Evolutionary conservation across 2,329 filamentous ascomycete species (phyloP).

Genomic region (Exophiala alcalophila): DNA sequence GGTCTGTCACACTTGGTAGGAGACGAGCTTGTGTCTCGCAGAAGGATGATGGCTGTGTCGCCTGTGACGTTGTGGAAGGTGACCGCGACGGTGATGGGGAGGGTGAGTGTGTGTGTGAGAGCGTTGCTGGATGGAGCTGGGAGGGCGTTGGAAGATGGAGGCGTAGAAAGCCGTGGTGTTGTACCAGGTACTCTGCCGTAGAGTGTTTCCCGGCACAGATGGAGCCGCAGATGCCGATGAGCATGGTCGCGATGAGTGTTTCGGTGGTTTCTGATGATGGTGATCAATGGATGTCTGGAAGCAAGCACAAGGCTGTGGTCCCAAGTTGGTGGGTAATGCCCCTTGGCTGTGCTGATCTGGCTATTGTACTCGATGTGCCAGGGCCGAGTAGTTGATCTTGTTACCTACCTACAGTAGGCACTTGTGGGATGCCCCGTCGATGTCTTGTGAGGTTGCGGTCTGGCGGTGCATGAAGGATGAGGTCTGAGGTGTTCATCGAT

Average conservation of each 20-base stretch:
- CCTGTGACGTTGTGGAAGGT: not conserved
- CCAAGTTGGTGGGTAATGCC: no score
- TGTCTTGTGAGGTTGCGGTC: no score
- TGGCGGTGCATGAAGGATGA: no score
- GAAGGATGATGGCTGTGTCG: no score
- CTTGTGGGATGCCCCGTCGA: no score
- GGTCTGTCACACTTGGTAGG: conserved; percentile 29
- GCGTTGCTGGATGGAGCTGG: conserved; percentile 34
- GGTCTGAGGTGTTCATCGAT: no score
- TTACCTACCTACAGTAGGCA: no score
- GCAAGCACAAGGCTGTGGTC: not conserved
- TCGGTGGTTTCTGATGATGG: not conserved
- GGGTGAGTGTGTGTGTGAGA: conserved; percentile 6
- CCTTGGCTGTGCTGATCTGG: no score
- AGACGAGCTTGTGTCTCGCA: conserved; percentile 21
- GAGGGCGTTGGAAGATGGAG: conserved; percentile 56
- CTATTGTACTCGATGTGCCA: no score
- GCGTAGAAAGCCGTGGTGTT: conserved; percentile 76
- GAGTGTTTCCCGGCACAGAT: conserved; percentile 92
- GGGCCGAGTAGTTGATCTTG: no score
- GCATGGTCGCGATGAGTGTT: conserved; percentile 44
- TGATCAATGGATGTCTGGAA: no score
- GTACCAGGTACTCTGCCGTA: conserved; percentile 80
- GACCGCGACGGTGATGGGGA: not conserved
- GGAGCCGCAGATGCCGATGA: conserved; percentile 55